Conservation (phyloP, 2,329 filamentous ascomycete genomes). For the Aureobasidium vineae region DNA sequence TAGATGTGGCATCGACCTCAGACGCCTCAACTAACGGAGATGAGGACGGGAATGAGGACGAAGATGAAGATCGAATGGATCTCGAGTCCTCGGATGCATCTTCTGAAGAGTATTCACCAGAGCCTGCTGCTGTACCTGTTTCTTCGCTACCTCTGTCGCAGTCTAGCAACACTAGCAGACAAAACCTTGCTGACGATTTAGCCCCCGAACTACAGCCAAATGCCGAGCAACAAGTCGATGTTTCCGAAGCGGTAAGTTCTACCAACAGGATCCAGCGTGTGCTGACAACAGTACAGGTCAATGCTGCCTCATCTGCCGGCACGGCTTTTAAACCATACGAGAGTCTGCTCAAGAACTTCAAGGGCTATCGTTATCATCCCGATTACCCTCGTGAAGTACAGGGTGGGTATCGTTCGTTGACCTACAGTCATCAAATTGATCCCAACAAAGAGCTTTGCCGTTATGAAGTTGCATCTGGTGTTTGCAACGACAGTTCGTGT, state of each 20-base stretch:
- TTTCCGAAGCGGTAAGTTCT: slow-evolving; percentile 29
- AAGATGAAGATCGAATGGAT: slow-evolving; percentile 23
- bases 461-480: slow-evolving; percentile 66
- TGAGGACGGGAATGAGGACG: slow-evolving; percentile 2
- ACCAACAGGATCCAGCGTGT: neutral
- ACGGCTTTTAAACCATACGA: slow-evolving; percentile 62
- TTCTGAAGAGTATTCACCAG: slow-evolving; percentile 21
- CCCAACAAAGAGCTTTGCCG: slow-evolving; percentile 70
- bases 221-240: slow-evolving; percentile 30
- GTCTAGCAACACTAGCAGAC: slow-evolving; percentile 12
- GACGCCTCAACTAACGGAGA: neutral
- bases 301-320: neutral
- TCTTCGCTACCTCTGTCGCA: neutral
- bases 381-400: slow-evolving; percentile 66
- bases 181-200: slow-evolving; percentile 39
- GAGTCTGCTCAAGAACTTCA: slow-evolving; percentile 79
- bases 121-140: slow-evolving; percentile 11
- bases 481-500: slow-evolving; percentile 74
- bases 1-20: neutral
- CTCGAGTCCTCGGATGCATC: slow-evolving; percentile 19
- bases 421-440: slow-evolving; percentile 90
- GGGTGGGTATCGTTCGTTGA: slow-evolving; percentile 82
- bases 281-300: slow-evolving; percentile 14
- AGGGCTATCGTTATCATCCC: slow-evolving; percentile 86
- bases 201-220: slow-evolving; percentile 42